Evolutionary conservation across 257 asterid species (phyloP).

Genomic region (Cruciata laevipes): DNA sequence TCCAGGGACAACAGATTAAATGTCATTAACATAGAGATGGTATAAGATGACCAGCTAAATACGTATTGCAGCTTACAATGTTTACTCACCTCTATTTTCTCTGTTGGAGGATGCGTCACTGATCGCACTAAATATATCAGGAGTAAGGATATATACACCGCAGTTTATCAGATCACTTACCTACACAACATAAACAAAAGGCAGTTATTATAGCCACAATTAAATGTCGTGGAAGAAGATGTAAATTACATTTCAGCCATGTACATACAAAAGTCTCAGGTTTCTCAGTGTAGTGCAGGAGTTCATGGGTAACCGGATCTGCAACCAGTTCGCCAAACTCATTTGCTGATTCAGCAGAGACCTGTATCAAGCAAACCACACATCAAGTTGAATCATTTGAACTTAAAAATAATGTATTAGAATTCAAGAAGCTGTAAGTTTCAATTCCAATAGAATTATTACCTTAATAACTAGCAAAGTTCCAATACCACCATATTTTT

Average conservation of each 20-base stretch:
- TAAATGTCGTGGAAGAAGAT: not conserved
- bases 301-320: slow-evolving; percentile 70
- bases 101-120: slow-evolving; percentile 41
- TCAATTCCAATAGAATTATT: not conserved
- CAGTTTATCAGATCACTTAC: slow-evolving; percentile 82
- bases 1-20: not conserved
- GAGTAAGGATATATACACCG: slow-evolving; percentile 69
- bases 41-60: not conserved
- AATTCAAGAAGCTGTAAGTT: not conserved
- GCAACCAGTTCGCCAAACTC: slow-evolving; percentile 86
- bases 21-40: not conserved
- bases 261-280: slow-evolving; percentile 83
- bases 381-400: not conserved
- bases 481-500: slow-evolving; percentile 72
- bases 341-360: slow-evolving; percentile 74
- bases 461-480: slow-evolving; percentile 81
- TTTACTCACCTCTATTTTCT: slow-evolving; percentile 49
- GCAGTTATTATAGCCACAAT: not conserved
- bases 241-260: not conserved
- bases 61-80: slow-evolving; percentile 1
- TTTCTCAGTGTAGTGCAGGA: slow-evolving; percentile 82
- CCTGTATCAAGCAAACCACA: slow-evolving; percentile 31
- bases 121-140: slow-evolving; percentile 52
- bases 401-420: not conserved
- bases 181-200: slow-evolving; percentile 27